These are phyloP conservation scores for Hura crepitans DNA, from an alignment of 441 rosid species.

Conservation along the genomic window DNA sequence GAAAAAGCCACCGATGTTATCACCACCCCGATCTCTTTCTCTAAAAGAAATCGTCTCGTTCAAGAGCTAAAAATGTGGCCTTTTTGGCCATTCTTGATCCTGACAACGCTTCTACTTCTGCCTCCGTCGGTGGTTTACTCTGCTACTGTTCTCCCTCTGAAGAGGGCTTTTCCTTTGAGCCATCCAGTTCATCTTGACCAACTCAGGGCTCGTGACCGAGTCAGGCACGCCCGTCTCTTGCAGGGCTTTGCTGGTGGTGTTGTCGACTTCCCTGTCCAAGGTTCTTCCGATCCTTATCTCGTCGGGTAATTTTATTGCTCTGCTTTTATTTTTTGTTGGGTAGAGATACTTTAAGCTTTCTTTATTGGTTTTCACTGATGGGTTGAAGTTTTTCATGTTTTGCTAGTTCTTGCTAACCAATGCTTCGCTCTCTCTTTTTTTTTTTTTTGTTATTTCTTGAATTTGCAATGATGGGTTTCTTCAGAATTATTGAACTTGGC, in stretches of 20 bases:
- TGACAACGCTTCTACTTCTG: constrained; percentile 15
- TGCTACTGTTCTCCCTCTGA: constrained; percentile 46
- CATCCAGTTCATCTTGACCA: constrained; percentile 42
- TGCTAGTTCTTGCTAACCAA: not conserved
- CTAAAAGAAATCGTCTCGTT: constrained; percentile 7
- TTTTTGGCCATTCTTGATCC: constrained; percentile 24
- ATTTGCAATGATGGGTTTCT: not conserved
- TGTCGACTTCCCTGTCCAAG: constrained; percentile 76
- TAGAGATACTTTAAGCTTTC: constrained; percentile 1
- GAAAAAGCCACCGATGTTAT: constrained; percentile 14
- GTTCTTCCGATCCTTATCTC: constrained; percentile 80
- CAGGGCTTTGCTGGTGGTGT: constrained; percentile 54
- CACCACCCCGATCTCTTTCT: constrained; percentile 18
- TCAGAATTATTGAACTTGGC: not conserved
- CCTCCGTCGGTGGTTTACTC: constrained; percentile 35
- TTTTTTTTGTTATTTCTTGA: not conserved
- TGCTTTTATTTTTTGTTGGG: not conserved
- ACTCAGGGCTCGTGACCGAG: constrained; percentile 61
- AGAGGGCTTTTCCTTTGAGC: constrained; percentile 65
- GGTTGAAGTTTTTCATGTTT: not conserved
- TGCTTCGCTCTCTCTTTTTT: not conserved
- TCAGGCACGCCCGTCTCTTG: constrained; percentile 67
- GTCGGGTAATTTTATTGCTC: constrained; percentile 51
- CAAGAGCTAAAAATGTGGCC: constrained; percentile 33
- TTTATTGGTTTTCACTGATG: constrained; percentile 14